phyloP scores from a whole-genome alignment of 345 rosid species.

The Arabidopsis thaliana region DNA sequence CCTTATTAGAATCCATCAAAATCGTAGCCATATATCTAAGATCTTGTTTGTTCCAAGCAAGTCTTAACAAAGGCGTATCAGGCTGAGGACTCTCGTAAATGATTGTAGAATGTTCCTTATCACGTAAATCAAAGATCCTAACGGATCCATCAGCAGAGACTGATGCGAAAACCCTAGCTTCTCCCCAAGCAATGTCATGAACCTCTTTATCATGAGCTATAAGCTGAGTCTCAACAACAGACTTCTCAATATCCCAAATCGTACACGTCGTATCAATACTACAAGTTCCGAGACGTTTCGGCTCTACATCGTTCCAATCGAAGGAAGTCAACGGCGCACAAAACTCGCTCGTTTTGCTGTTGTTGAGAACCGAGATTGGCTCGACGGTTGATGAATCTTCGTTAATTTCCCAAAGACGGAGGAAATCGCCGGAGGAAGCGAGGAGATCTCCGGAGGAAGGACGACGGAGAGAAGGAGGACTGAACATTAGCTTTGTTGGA shows the following conservation, averaged over 20 bases:
- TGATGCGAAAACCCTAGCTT: constrained; percentile 74
- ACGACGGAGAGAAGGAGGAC: constrained; percentile 54
- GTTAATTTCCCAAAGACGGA: constrained; percentile 72
- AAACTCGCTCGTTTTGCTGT: constrained; percentile 73
- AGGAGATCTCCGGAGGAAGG: constrained; percentile 54
- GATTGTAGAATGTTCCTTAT: constrained; percentile 79
- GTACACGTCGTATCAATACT: constrained; percentile 97
- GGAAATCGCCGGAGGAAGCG: constrained; percentile 85
- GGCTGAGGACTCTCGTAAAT: constrained; percentile 85
- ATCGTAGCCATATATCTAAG: constrained; percentile 80
- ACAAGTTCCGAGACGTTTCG: constrained; percentile 84
- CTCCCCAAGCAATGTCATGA: constrained; percentile 87
- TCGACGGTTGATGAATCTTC: constrained; percentile 50
- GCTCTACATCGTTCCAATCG: constrained; percentile 96
- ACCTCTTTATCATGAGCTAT: constrained; percentile 90
- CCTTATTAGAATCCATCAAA: constrained; percentile 82
- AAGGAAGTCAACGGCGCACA: constrained; percentile 90
- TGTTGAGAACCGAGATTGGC: constrained; percentile 67
- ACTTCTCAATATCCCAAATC: constrained; percentile 88
- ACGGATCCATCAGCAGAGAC: constrained; percentile 88
- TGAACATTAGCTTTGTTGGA: constrained; percentile 84
- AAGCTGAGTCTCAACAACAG: constrained; percentile 83
- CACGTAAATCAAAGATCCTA: constrained; percentile 73
- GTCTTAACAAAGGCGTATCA: constrained; percentile 69
- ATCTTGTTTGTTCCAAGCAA: constrained; percentile 91